phyloP scores from a whole-genome alignment of 306 rosid genomes.

The Boehmeria nivea region DNA sequence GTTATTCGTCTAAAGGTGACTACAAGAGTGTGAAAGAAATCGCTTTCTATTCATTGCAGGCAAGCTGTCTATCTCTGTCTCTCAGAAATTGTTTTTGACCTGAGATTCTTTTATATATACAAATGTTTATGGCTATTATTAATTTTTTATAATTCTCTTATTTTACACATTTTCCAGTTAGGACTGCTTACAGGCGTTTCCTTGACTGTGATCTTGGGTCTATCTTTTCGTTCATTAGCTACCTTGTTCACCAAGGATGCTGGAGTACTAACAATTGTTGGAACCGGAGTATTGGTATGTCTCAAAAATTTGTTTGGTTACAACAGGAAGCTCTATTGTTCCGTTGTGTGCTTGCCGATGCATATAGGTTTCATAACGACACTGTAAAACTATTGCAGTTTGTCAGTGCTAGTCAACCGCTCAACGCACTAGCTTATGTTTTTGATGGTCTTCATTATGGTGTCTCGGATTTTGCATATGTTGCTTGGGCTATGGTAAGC shows the following conservation, averaged over 20 bases:
- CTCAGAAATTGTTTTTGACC: neutral
- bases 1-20: constrained; percentile 74
- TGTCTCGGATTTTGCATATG: constrained; percentile 86
- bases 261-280: constrained; percentile 67
- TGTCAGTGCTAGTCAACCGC: constrained; percentile 91
- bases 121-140: neutral
- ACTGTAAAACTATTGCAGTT: constrained; percentile 34
- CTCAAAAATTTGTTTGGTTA: constrained; percentile 36
- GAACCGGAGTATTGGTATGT: constrained; percentile 72
- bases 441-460: constrained; percentile 95
- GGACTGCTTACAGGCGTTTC: constrained; percentile 65
- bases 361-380: too few relatives aligned
- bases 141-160: constrained; percentile 11
- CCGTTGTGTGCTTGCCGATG: too few relatives aligned
- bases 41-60: constrained; percentile 55
- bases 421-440: constrained; percentile 56
- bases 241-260: constrained; percentile 75
- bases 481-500: constrained; percentile 86
- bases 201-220: constrained; percentile 64
- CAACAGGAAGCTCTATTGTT: too few relatives aligned
- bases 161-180: constrained; percentile 49
- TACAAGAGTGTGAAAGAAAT: constrained; percentile 69
- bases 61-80: constrained; percentile 8
- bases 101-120: neutral
- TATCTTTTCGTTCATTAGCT: constrained; percentile 75